A percentile compares a stretch with the other conserved stretches of the same genome.
Conservation (phyloP, 208 protist species). For the Jaenimonas drosophilae region DNA sequence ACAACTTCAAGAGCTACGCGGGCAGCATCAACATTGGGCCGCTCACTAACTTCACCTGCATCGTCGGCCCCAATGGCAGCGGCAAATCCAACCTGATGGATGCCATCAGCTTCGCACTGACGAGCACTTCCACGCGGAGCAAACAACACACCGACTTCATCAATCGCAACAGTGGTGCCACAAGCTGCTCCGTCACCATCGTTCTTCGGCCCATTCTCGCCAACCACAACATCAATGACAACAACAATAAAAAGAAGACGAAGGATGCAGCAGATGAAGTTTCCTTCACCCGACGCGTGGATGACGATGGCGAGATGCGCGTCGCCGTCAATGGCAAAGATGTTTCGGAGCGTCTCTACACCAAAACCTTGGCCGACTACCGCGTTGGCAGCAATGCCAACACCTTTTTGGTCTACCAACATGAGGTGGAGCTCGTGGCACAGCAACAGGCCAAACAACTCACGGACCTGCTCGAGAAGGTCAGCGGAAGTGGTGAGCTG, state of each 20-base stretch:
- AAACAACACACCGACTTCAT: conserved; percentile 89
- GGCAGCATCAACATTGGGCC: conserved; percentile 92
- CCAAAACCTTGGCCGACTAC: conserved; percentile 53
- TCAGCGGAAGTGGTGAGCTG: conserved; percentile 91
- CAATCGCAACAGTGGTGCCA: conserved; percentile 42
- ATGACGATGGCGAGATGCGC: conserved; percentile 30
- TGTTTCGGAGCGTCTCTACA: conserved; percentile 79
- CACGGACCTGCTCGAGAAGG: conserved; percentile 94
- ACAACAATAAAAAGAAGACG: neutral
- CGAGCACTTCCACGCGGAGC: conserved; percentile 74
- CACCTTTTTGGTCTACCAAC: conserved; percentile 96
- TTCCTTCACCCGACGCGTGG: conserved; percentile 68
- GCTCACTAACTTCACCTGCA: conserved; percentile 96
- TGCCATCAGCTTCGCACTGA: conserved; percentile 97
- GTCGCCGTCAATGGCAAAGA: conserved; percentile 74
- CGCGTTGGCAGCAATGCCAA: conserved; percentile 83
- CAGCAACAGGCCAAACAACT: conserved; percentile 92
- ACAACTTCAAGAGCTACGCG: conserved; percentile 99
- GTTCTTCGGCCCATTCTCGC: conserved; percentile 44
- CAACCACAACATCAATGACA: conserved; percentile 2
- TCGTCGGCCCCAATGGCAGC: conserved; percentile 98
- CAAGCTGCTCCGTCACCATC: conserved; percentile 66
- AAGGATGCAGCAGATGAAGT: conserved; percentile 26
- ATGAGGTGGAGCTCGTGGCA: conserved; percentile 95
- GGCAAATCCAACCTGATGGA: conserved; percentile 99